These are phyloP conservation scores for Cryptococcus maquisensis DNA, from an alignment of 1,284 basidiomycete genomes.

Conservation along the genomic window DNA sequence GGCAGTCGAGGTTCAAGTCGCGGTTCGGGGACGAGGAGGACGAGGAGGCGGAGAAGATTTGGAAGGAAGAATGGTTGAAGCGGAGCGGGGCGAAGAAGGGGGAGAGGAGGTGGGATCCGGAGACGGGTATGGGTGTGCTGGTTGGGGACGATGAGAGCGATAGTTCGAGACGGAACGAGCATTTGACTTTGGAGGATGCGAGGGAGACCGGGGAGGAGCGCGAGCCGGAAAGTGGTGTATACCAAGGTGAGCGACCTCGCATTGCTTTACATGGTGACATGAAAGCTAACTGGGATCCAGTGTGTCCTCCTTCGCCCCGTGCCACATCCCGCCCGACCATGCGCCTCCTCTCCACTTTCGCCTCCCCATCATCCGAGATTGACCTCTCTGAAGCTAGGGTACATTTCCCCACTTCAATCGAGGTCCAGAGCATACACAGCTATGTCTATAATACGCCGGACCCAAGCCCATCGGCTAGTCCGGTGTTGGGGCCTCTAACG, in stretches of 20 bases:
- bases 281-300: background rate
- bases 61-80: background rate
- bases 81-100: background rate
- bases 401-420: no score
- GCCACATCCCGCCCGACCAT: background rate
- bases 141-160: background rate
- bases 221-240: background rate
- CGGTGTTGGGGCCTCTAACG: no score
- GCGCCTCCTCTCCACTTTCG: background rate
- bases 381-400: background rate
- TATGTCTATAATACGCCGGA: no score
- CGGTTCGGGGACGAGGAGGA: constrained; percentile 4
- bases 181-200: background rate
- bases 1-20: constrained; percentile 9
- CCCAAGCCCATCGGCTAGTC: no score
- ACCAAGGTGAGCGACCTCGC: background rate
- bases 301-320: no score
- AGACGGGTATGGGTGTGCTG: background rate
- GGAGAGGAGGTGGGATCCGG: background rate
- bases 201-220: background rate
- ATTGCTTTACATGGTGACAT: background rate
- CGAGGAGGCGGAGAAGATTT: background rate
- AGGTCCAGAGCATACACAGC: no score
- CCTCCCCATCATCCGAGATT: background rate
- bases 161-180: background rate